Evolutionary conservation across 1,139 yeast species (phyloP).

Genomic region (Casaregolazyma suthepensis): DNA sequence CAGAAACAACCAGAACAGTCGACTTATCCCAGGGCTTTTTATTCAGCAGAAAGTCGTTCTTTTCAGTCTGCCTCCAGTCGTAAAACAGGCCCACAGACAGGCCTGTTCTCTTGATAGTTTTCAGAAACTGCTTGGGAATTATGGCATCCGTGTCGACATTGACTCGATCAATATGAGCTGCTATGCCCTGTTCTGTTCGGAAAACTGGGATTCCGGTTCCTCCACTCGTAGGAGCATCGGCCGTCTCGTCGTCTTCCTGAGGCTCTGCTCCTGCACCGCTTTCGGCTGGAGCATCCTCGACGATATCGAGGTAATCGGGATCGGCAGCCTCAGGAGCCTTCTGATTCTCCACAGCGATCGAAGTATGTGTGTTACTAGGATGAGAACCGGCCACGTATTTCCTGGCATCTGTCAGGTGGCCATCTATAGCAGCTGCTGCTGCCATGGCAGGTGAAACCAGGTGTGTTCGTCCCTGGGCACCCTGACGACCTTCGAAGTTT

Average conservation of each 20-base stretch:
- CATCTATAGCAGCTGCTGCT: constrained; percentile 94
- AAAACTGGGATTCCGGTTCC: constrained; percentile 69
- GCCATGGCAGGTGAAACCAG: constrained; percentile 99
- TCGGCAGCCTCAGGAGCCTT: constrained; percentile 11
- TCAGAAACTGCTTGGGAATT: constrained; percentile 95
- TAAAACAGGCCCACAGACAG: constrained; percentile 81
- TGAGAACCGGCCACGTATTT: constrained; percentile 61
- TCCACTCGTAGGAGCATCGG: constrained; percentile 33
- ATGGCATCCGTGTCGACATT: constrained; percentile 98
- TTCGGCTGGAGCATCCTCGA: constrained; percentile 22
- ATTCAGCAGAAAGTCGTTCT: constrained; percentile 84
- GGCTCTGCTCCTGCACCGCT: constrained; percentile 25
- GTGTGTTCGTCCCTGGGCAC: constrained; percentile 94
- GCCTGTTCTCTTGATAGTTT: constrained; percentile 96
- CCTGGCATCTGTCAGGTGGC: constrained; percentile 87
- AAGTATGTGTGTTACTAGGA: constrained; percentile 55
- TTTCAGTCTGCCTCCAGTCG: constrained; percentile 77
- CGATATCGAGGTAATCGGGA: constrained; percentile 15
- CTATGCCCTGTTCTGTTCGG: constrained; percentile 68
- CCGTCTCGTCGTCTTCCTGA: constrained; percentile 25
- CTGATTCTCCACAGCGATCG: constrained; percentile 38
- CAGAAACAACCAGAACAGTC: constrained; percentile 81
- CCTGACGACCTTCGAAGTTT: constrained; percentile 99
- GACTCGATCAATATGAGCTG: constrained; percentile 91
- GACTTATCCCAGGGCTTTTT: constrained; percentile 75